phyloP scores from a whole-genome alignment of 495 filamentous ascomycete species.

The Aspergillus taichungensis region DNA sequence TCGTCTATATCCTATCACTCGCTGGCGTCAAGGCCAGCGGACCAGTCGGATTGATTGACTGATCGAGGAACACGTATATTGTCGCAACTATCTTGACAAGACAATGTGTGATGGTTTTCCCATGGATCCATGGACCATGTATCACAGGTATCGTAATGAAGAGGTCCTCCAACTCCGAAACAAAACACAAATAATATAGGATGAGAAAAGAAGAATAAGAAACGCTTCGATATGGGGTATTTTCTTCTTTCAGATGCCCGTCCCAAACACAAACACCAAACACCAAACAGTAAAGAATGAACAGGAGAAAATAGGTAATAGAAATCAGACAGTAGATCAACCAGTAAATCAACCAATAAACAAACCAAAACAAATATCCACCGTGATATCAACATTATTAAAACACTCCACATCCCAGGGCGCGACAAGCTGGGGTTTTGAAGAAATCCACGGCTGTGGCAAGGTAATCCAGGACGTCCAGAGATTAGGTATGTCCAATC shows the following conservation, averaged over 20 bases:
- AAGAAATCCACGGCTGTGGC: background rate
- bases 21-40: too few species aligned
- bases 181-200: constrained; percentile 3
- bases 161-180: constrained; percentile 1
- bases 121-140: constrained; percentile 12
- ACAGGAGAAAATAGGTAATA: constrained; percentile 1
- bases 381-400: constrained; percentile 9
- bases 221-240: constrained; percentile 13
- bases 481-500: background rate
- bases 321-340: constrained; percentile 3
- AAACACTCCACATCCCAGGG: constrained; percentile 1
- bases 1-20: constrained; percentile 5
- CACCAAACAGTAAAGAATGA: too few species aligned
- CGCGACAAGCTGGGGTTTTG: background rate
- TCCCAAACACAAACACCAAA: constrained; percentile 10
- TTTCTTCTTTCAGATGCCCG: constrained; percentile 14
- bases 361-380: constrained; percentile 1
- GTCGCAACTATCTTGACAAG: too few species aligned
- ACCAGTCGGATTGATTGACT: too few species aligned
- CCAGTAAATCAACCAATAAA: constrained; percentile 5
- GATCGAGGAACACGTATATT: too few species aligned
- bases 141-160: constrained; percentile 4
- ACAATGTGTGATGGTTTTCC: too few species aligned
- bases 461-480: constrained; percentile 6
- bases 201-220: constrained; percentile 1